Evolutionary conservation across 345 rosid genomes (phyloP), one percentile per base, ranked within the genome.

Genomic region (Turnera subulata): DNA sequence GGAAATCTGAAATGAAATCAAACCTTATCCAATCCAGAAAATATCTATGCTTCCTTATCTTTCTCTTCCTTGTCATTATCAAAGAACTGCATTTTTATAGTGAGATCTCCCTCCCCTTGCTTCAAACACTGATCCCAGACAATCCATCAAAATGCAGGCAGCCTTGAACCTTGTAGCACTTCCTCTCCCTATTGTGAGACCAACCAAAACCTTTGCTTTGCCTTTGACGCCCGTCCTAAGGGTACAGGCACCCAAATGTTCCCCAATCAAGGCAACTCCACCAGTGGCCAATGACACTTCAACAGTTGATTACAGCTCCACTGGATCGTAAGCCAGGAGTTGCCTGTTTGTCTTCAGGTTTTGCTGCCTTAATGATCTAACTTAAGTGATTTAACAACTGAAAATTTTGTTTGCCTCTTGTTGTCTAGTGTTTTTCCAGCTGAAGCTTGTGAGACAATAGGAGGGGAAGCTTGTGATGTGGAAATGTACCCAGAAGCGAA

Each of bases 401-500:
- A 18, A 14, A 3, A 20, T 6, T 44, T 38, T 33, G 49, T 5
- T 44, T 58, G 18, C 24, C 21, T 49, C 38, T 24, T 14, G 5
- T 22, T 56, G 19, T 43, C 19, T 67, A 82, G 88, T 44, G 91
- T 84, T 40, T 84, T 84, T 54, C 91, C 91, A 43, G 83, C 75
- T 18, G 91, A 84, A 69, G 88, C 85, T 56, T 84, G 88, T 15
- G 84, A 82, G 68, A 82, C 78, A 1, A 6, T 78, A 20, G 91
- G 91, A 61, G 88, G 91, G 37, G 84, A 82, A 35, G 82, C 79
- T 39, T 85, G 88, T 53, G 56, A 76, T 52, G 80, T 62, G 22
- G 73, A 78, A 26, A 85, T 85, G 85, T 82, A 76, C 25, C 85
- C 88, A 7, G 85, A 85, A 71, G 85, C 53, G 60, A 89, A 83